phyloP scores from a whole-genome alignment of 306 rosid genomes.

The Astragalus glycyphyllos region DNA sequence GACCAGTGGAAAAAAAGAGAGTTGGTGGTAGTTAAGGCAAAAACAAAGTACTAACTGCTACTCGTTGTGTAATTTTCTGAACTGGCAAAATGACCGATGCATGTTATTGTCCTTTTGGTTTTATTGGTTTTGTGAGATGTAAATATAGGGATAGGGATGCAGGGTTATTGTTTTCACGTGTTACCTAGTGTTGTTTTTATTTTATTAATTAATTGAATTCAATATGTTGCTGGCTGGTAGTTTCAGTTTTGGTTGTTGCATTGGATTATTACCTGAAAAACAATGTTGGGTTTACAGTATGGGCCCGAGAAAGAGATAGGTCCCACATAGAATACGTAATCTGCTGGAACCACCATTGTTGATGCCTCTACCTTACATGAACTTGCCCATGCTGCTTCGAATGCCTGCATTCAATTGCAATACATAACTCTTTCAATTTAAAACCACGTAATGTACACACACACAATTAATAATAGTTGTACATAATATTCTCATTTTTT shows the following conservation, averaged over 20 bases:
- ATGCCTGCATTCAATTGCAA: slow-evolving; percentile 70
- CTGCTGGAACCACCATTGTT: slow-evolving; percentile 65
- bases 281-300: slow-evolving; percentile 75
- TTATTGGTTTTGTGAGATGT: slow-evolving; percentile 16
- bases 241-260: slow-evolving; percentile 10
- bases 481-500: not conserved
- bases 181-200: slow-evolving; percentile 5
- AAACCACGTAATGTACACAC: not conserved
- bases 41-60: slow-evolving; percentile 17
- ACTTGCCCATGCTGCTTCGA: slow-evolving; percentile 84
- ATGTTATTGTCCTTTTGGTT: slow-evolving; percentile 20
- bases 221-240: not conserved
- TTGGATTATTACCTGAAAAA: slow-evolving; percentile 78
- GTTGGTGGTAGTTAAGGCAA: not conserved
- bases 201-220: not conserved
- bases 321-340: slow-evolving; percentile 68
- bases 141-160: slow-evolving; percentile 37
- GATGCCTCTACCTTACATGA: slow-evolving; percentile 89
- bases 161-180: slow-evolving; percentile 35
- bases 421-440: not conserved
- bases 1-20: no score
- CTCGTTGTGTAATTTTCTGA: slow-evolving; percentile 31
- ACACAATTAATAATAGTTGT: no score
- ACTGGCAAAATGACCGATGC: slow-evolving; percentile 36
- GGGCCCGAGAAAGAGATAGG: slow-evolving; percentile 97